Conservation (phyloP, 306 rosid species). For the Dalbergia cochinchinensis region DNA sequence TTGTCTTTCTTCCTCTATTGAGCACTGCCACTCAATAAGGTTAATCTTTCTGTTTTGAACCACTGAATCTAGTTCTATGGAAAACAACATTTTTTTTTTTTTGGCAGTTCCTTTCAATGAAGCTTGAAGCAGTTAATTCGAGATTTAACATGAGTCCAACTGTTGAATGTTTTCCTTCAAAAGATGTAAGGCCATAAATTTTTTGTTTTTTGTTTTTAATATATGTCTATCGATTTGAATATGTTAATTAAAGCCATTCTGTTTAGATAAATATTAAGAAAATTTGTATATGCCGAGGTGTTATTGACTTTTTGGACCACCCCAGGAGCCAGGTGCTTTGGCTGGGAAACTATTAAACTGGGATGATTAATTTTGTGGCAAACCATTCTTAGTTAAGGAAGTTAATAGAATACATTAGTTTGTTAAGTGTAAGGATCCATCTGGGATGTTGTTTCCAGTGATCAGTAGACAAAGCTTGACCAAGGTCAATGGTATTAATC, state of each 20-base stretch:
- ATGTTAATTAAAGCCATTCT: constrained; percentile 29
- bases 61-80: constrained; percentile 42
- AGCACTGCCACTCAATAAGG: not conserved
- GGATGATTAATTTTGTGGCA: constrained; percentile 9
- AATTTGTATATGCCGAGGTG: constrained; percentile 8
- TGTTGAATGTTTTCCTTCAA: constrained; percentile 67
- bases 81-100: not conserved
- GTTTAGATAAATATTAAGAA: constrained; percentile 13
- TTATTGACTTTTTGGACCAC: not conserved
- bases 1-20: constrained; percentile 29
- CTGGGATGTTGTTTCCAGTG: not conserved
- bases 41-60: not conserved
- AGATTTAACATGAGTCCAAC: constrained; percentile 60
- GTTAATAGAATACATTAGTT: not conserved
- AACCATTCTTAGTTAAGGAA: not conserved
- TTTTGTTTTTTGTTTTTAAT: not conserved
- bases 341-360: not conserved
- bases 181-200: constrained; percentile 67
- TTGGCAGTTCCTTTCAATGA: constrained; percentile 85
- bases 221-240: constrained; percentile 40
- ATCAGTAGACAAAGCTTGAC: not conserved
- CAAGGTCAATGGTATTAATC: not conserved
- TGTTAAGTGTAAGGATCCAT: not conserved
- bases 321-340: not conserved
- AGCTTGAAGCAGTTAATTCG: constrained; percentile 86